phyloP scores from a whole-genome alignment of 1,284 basidiomycete species.

The Rhodotorula sp. region DNA sequence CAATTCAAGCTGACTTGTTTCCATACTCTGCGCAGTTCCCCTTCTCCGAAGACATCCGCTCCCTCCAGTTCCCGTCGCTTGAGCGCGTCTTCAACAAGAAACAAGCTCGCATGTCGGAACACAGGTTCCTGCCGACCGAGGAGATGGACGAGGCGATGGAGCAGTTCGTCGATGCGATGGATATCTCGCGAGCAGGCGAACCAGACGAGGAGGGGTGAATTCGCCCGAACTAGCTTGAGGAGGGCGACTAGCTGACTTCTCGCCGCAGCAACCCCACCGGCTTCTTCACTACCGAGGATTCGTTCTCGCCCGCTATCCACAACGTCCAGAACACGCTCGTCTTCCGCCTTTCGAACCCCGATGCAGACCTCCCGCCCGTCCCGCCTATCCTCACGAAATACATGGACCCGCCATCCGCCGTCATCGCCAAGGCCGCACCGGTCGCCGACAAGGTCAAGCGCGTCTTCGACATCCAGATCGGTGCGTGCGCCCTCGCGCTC shows the following conservation, averaged over 20 bases:
- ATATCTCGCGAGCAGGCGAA: slow-evolving; percentile 13
- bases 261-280: slow-evolving; percentile 56
- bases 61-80: slow-evolving; percentile 80
- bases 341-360: slow-evolving; percentile 71
- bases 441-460: slow-evolving; percentile 63
- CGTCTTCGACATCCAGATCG: slow-evolving; percentile 64
- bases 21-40: slow-evolving; percentile 63
- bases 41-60: slow-evolving; percentile 87
- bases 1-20: background rate
- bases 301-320: slow-evolving; percentile 87
- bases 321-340: slow-evolving; percentile 88
- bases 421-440: slow-evolving; percentile 60
- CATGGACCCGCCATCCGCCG: slow-evolving; percentile 69
- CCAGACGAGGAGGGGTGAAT: slow-evolving; percentile 34
- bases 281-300: slow-evolving; percentile 75
- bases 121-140: slow-evolving; percentile 78
- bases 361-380: slow-evolving; percentile 71
- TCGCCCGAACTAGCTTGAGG: too few relatives aligned
- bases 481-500: background rate
- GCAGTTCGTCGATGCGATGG: slow-evolving; percentile 43
- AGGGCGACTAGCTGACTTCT: background rate
- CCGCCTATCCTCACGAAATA: slow-evolving; percentile 80
- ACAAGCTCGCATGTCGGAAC: slow-evolving; percentile 68
- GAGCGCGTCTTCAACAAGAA: slow-evolving; percentile 70
- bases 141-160: slow-evolving; percentile 76